Evolutionary conservation across 768 basidiomycete genomes (phyloP), one percentile per base, ranked within the genome.

Genomic region (Mycena capillaripes): DNA sequence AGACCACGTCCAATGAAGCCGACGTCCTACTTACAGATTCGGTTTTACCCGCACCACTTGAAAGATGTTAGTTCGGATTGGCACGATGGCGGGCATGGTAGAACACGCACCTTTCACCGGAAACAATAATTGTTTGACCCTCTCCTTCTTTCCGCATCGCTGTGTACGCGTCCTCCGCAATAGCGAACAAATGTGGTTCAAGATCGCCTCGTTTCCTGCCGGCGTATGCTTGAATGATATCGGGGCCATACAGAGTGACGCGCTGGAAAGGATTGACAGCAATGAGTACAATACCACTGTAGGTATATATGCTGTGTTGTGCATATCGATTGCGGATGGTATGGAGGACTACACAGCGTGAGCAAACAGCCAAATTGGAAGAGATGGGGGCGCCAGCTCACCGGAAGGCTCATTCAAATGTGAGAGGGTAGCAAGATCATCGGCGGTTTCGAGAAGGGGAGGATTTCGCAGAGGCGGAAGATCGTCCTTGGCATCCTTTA

Each of bases 181-280:
- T 99, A 25, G 98, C 98, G 82, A 99, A 99, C 74, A 99, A 82
- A 85, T 99, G 98, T 2, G 98, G 98, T 78, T 99, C 98, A 40
- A 99, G 87, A 71, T 99, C 98, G 46, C 97, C 97, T 81, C 97
- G 92, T 79, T 91, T 91, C 62, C 96, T 86, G 64, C 96, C 97
- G 72, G 93, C 94, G 81, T 99, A 99, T 17, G 97, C 96, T 83
- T 99, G 97, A 23, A 99, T 97, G 79, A 98, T 95, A 80, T 98
- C 96, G 25, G 96, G 95, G 8, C 95, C 96, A 86, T 99, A 99
- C 70, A 99, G 92, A 29, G 96, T 95, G 78, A 99, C 93, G 79
- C 97, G 95, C 83, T 97, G 95, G 83, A 99, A 99, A 56, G 98
- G 98, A 83, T 99, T 99, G 85, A 99, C 92, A 64, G 98, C 98